These are phyloP conservation scores for Cyclotella choctawhatcheeana DNA, from an alignment of 108 stramenopile species.

Conservation along the genomic window DNA sequence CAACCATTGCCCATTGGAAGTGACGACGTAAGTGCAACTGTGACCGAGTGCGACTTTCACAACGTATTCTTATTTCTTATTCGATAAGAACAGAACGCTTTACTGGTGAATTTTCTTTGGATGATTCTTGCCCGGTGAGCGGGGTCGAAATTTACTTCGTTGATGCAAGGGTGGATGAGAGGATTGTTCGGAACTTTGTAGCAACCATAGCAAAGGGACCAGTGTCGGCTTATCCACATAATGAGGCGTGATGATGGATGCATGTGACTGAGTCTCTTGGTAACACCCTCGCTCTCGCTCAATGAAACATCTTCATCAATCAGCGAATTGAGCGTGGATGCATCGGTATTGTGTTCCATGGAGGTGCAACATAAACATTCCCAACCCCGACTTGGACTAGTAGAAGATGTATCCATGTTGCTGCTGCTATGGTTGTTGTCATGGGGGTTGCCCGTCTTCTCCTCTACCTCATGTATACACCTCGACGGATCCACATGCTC, in stretches of 20 bases:
- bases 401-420: not conserved
- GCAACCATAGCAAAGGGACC: conserved; percentile 22
- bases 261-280: not conserved
- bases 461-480: conserved; percentile 85
- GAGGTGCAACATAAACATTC: conserved; percentile 18
- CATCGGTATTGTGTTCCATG: conserved; percentile 6
- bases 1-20: conserved; percentile 63
- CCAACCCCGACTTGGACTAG: conserved; percentile 9
- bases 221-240: conserved; percentile 15
- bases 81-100: conserved; percentile 19
- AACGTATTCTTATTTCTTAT: conserved; percentile 53
- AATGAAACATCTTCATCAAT: conserved; percentile 2
- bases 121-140: conserved; percentile 24
- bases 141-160: conserved; percentile 18
- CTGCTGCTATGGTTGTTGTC: no score
- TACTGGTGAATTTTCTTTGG: not conserved
- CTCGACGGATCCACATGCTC: conserved; percentile 75
- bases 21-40: conserved; percentile 69
- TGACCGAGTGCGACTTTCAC: conserved; percentile 71
- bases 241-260: conserved; percentile 1
- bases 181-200: not conserved
- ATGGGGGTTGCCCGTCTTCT: conserved; percentile 57
- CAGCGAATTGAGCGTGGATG: conserved; percentile 2
- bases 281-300: not conserved
- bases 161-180: conserved; percentile 22